A percentile compares a stretch with the other conserved stretches of the same genome.
phyloP scores from a whole-genome alignment of 164 flowering plant species.

The Dillenia suffruticosa region DNA sequence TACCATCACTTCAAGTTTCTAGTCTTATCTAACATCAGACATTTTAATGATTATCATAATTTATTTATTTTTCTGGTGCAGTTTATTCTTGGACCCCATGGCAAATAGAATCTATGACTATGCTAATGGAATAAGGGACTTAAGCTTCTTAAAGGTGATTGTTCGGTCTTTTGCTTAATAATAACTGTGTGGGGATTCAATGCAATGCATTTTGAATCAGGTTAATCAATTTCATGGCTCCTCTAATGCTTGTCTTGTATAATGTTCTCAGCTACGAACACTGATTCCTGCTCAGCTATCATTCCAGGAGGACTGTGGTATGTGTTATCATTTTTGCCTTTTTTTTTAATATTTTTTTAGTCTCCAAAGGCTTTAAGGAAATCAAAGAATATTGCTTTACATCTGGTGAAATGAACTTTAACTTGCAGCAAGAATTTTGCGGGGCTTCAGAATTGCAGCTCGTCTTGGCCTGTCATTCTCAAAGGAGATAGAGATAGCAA shows the following conservation, averaged over 20 bases:
- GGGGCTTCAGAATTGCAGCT: slow-evolving; percentile 91
- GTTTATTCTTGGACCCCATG: slow-evolving; percentile 87
- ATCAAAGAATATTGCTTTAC: no score
- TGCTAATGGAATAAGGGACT: slow-evolving; percentile 62
- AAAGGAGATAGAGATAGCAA: slow-evolving; percentile 65
- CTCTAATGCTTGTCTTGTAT: slow-evolving; percentile 8
- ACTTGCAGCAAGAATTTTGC: slow-evolving; percentile 80
- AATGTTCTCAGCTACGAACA: slow-evolving; percentile 63
- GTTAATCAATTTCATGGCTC: not conserved
- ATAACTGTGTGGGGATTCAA: no score
- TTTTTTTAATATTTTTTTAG: not conserved
- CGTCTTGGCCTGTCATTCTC: slow-evolving; percentile 73
- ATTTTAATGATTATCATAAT: no score
- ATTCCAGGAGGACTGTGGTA: slow-evolving; percentile 85
- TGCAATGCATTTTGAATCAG: no score
- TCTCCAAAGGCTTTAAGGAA: no score
- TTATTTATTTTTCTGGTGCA: slow-evolving; percentile 22
- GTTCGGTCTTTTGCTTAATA: not conserved
- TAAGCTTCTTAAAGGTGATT: slow-evolving; percentile 59
- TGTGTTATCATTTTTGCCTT: slow-evolving; percentile 17
- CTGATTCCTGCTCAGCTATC: slow-evolving; percentile 66
- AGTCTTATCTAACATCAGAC: not conserved
- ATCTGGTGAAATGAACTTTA: not conserved
- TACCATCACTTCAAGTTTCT: no score
- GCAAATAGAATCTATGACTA: slow-evolving; percentile 64